Percentiles rank a stretch among this genome's conserved stretches.
These are phyloP conservation scores for Penicillium turbatum DNA, from an alignment of 495 filamentous ascomycete species.

Conservation along the genomic window DNA sequence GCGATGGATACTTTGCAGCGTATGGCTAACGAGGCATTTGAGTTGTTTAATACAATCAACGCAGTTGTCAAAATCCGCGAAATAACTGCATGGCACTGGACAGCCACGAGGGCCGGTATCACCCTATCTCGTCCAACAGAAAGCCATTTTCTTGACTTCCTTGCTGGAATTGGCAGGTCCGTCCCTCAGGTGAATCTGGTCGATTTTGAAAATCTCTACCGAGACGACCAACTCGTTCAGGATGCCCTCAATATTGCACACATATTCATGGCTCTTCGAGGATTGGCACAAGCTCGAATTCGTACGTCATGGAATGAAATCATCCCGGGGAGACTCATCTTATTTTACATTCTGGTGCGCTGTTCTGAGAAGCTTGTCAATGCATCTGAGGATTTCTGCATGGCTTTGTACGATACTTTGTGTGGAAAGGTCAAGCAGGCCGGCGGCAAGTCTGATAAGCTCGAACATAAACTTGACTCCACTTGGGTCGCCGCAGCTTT, in stretches of 20 bases:
- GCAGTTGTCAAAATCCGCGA: not conserved
- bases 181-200: not conserved
- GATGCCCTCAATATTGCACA: slow-evolving; percentile 8
- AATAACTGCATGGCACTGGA: not conserved
- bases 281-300: slow-evolving; percentile 4
- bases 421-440: not conserved
- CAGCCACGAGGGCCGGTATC: not conserved
- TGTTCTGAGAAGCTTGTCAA: slow-evolving; percentile 3
- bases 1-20: not conserved
- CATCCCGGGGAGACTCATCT: not conserved
- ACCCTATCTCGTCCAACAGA: not conserved
- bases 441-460: too few species aligned
- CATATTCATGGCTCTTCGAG: slow-evolving; percentile 5
- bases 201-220: not conserved
- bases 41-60: not conserved
- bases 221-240: slow-evolving; percentile 4
- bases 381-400: slow-evolving; percentile 7
- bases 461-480: not conserved
- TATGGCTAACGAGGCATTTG: not conserved
- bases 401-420: slow-evolving; percentile 2
- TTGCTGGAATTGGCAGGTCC: not conserved
- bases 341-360: slow-evolving; percentile 10
- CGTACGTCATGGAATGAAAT: not conserved
- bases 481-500: slow-evolving; percentile 15
- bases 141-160: not conserved